These are phyloP conservation scores for Colletotrichum nymphaeae DNA, from an alignment of 2,329 filamentous ascomycete genomes.

Conservation along the genomic window DNA sequence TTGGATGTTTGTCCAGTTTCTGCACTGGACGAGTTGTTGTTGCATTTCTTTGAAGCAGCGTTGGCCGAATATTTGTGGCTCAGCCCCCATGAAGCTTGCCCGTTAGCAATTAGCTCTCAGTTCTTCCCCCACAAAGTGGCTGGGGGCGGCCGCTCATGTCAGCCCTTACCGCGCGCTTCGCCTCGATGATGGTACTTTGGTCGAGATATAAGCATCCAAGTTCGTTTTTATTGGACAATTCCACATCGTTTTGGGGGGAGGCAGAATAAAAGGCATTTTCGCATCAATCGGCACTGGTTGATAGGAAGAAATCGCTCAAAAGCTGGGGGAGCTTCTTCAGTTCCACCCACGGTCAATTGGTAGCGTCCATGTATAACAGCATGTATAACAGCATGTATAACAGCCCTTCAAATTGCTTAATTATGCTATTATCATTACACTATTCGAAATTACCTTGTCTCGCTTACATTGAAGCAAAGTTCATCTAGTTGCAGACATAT, in stretches of 20 bases:
- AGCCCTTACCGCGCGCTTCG: neutral
- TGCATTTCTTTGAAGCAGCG: neutral
- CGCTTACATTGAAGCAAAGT: neutral
- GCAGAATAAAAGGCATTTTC: neutral
- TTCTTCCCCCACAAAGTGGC: neutral
- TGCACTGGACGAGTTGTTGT: neutral
- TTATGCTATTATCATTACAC: neutral
- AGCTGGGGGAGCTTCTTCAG: neutral
- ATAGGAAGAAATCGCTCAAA: neutral
- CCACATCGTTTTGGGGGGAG: neutral
- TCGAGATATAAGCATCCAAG: neutral
- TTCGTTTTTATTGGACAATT: neutral
- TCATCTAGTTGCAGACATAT: constrained; percentile 35
- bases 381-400: too few relatives aligned
- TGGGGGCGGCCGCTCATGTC: neutral
- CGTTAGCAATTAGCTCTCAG: neutral
- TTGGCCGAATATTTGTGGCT: neutral
- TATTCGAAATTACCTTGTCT: neutral
- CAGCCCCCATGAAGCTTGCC: neutral
- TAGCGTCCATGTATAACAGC: neutral
- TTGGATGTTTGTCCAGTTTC: neutral
- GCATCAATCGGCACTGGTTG: neutral
- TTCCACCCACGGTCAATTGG: neutral
- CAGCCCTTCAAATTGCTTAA: neutral
- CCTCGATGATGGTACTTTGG: neutral